phyloP scores from a whole-genome alignment of 495 filamentous ascomycete species.

The Penicillium turbatum region DNA sequence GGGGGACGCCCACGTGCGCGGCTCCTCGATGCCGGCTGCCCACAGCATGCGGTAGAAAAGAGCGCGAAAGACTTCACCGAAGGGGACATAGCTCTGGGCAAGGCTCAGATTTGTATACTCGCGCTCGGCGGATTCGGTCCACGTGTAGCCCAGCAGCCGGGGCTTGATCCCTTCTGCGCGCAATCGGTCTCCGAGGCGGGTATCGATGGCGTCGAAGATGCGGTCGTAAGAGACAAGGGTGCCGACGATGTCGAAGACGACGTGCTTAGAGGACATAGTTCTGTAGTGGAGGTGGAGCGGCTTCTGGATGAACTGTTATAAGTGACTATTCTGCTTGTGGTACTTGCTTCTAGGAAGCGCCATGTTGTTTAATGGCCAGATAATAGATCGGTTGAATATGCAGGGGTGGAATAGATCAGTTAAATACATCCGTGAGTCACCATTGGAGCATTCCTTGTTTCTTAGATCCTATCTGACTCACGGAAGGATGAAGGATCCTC shows the following conservation, averaged over 20 bases:
- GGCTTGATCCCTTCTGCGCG: conserved; percentile 34
- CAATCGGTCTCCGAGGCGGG: conserved; percentile 29
- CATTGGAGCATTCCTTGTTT: not conserved
- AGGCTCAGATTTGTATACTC: conserved; percentile 42
- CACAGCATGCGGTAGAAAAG: conserved; percentile 38
- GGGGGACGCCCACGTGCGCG: conserved; percentile 27
- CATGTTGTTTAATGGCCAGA: not conserved
- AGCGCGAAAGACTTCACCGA: conserved; percentile 26
- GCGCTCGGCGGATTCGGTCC: conserved; percentile 40
- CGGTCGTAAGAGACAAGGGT: conserved; percentile 34
- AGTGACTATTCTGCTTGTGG: not conserved
- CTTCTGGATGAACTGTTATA: not conserved
- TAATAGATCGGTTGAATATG: not conserved
- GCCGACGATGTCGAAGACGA: conserved; percentile 43
- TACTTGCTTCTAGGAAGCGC: not conserved
- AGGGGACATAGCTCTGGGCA: conserved; percentile 28
- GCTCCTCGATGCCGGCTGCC: conserved; percentile 27
- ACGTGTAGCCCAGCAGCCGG: conserved; percentile 32
- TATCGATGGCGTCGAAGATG: conserved; percentile 30
- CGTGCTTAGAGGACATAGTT: conserved; percentile 27
- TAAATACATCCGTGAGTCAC: not conserved
- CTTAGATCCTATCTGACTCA: not conserved
- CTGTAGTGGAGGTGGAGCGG: not conserved
- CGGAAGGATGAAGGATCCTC: not conserved
- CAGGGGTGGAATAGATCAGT: not conserved